Evolutionary conservation across 371 early-diverging fungal species (phyloP).

Genomic region (Mucor piriformis): DNA sequence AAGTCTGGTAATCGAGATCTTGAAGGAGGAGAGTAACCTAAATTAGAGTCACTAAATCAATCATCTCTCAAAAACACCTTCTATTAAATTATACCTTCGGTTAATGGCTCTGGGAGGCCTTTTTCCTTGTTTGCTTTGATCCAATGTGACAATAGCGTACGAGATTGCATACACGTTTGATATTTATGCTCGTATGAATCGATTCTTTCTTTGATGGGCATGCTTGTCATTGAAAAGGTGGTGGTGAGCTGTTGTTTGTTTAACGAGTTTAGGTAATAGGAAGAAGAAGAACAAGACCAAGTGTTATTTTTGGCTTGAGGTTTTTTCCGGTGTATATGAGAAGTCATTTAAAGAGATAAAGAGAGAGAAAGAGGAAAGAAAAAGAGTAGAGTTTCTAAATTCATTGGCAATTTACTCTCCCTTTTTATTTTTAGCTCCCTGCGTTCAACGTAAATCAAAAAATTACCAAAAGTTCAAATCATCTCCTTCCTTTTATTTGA

Average conservation of each 20-base stretch:
- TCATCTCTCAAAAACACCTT: too few relatives aligned
- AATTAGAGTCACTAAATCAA: too few relatives aligned
- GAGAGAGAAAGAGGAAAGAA: background rate
- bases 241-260: background rate
- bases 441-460: background rate
- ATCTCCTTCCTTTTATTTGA: background rate
- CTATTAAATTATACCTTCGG: constrained; percentile 13
- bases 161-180: constrained; percentile 10
- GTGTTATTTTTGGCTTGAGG: constrained; percentile 1
- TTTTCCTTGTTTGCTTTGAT: constrained; percentile 15
- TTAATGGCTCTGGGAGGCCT: constrained; percentile 5
- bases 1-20: constrained; percentile 13
- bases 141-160: constrained; percentile 19
- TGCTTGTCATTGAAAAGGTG: background rate
- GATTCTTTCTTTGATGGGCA: constrained; percentile 17
- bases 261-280: background rate
- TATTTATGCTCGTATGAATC: constrained; percentile 21
- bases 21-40: background rate
- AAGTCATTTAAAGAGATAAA: background rate
- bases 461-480: background rate
- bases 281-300: constrained; percentile 8
- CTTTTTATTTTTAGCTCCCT: background rate
- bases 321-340: background rate
- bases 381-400: background rate
- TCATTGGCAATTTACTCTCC: constrained; percentile 6